Evolutionary conservation across 495 filamentous ascomycete genomes (phyloP).

Genomic region (Penicillium flavigenum): DNA sequence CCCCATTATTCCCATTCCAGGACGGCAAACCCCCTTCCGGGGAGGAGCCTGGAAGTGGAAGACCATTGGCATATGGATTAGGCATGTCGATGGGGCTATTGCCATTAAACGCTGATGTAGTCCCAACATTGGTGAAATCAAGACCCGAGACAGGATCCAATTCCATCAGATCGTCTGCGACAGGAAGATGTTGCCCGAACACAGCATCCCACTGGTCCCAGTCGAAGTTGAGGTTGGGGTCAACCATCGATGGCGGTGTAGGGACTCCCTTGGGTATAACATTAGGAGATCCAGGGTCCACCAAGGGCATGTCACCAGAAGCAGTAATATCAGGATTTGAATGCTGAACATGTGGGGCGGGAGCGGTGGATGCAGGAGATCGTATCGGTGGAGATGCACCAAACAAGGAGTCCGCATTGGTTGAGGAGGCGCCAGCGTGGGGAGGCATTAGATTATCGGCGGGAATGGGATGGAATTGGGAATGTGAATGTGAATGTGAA

Average conservation of each 20-base stretch:
- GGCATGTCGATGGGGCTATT: conserved; percentile 6
- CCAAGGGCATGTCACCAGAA: conserved; percentile 20
- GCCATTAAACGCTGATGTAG: conserved; percentile 4
- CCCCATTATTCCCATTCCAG: conserved; percentile 15
- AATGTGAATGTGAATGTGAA: background rate
- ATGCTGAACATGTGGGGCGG: conserved; percentile 12
- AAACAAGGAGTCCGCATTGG: conserved; percentile 15
- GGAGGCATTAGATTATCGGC: conserved; percentile 9
- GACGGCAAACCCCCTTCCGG: background rate
- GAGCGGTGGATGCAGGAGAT: conserved; percentile 12
- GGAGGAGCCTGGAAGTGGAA: conserved; percentile 2
- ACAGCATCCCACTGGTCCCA: conserved; percentile 55
- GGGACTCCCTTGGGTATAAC: conserved; percentile 25
- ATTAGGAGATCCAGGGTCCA: conserved; percentile 30
- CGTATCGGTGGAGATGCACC: conserved; percentile 15
- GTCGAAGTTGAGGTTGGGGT: conserved; percentile 48
- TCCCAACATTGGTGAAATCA: conserved; percentile 36
- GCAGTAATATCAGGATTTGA: background rate
- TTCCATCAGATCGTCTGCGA: conserved; percentile 49
- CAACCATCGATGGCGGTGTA: conserved; percentile 47
- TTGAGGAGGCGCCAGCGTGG: conserved; percentile 11
- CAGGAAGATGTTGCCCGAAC: conserved; percentile 48
- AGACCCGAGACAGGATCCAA: conserved; percentile 43
- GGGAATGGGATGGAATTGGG: conserved; percentile 20
- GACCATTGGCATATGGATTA: conserved; percentile 3